Evolutionary conservation across 331 rosid genomes (phyloP).

Genomic region (Acacia pycnantha): DNA sequence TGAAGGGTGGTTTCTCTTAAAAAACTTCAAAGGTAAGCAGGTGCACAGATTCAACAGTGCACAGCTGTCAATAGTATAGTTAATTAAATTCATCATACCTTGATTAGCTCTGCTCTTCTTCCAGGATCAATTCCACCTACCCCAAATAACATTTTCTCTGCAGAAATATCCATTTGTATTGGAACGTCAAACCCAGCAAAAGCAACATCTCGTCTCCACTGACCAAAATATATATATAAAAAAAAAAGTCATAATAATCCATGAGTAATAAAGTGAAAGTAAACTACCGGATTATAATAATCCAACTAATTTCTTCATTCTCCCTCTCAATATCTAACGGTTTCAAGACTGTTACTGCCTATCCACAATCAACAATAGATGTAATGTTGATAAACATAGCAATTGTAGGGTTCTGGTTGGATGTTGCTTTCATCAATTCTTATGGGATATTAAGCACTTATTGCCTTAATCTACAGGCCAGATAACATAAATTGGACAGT

Average conservation of each 20-base stretch:
- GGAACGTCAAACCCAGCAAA: conserved; percentile 90
- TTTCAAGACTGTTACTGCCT: background rate
- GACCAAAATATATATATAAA: background rate
- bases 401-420: background rate
- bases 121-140: conserved; percentile 72
- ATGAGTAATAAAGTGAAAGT: background rate
- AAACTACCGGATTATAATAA: background rate
- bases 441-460: background rate
- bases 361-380: background rate
- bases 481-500: background rate
- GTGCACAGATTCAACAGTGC: background rate
- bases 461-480: background rate
- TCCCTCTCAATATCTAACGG: background rate
- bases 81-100: conserved; percentile 41
- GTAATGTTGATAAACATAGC: background rate
- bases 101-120: conserved; percentile 81
- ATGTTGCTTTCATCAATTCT: background rate
- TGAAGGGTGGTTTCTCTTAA: background rate
- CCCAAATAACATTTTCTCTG: conserved; percentile 79
- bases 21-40: background rate
- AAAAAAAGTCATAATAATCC: background rate
- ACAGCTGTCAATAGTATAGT: background rate
- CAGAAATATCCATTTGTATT: conserved; percentile 90
- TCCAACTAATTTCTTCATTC: background rate
- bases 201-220: conserved; percentile 97